Evolutionary conservation across 2,329 filamentous ascomycete species (phyloP).

Genomic region (Cercospora sesami): DNA sequence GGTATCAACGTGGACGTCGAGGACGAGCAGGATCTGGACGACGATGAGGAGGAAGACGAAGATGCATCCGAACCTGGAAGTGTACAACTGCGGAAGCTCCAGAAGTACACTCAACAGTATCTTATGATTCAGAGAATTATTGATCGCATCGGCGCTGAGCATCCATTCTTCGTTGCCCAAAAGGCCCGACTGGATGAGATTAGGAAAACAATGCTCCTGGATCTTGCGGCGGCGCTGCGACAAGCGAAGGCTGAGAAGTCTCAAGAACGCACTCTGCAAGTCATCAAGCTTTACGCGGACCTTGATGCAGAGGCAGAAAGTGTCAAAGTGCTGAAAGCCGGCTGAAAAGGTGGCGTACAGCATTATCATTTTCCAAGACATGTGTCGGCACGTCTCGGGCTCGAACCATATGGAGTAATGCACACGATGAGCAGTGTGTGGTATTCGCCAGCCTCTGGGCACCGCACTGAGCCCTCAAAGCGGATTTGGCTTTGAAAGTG

Average conservation of each 20-base stretch:
- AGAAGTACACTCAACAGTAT: slow-evolving; percentile 60
- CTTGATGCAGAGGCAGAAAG: slow-evolving; percentile 62
- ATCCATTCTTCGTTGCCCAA: slow-evolving; percentile 65
- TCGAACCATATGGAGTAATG: background rate
- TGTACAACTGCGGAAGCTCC: slow-evolving; percentile 47
- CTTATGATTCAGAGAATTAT: slow-evolving; percentile 56
- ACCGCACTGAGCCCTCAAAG: background rate
- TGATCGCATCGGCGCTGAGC: slow-evolving; percentile 54
- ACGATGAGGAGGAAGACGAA: slow-evolving; percentile 35
- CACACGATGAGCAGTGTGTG: background rate
- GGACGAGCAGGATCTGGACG: slow-evolving; percentile 35
- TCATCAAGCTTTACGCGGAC: slow-evolving; percentile 62
- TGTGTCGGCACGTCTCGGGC: background rate
- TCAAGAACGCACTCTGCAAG: slow-evolving; percentile 52
- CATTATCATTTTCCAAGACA: background rate
- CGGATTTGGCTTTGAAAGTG: background rate
- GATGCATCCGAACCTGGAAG: slow-evolving; percentile 39
- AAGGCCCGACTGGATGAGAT: slow-evolving; percentile 58
- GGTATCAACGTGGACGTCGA: slow-evolving; percentile 49
- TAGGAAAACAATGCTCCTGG: slow-evolving; percentile 62
- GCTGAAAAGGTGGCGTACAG: slow-evolving; percentile 23
- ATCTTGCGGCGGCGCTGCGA: slow-evolving; percentile 63
- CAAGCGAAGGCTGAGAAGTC: slow-evolving; percentile 51
- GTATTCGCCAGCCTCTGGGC: background rate
- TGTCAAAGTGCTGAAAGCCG: slow-evolving; percentile 55